phyloP scores from a whole-genome alignment of 257 asterid genomes.

The Catharanthus roseus region DNA sequence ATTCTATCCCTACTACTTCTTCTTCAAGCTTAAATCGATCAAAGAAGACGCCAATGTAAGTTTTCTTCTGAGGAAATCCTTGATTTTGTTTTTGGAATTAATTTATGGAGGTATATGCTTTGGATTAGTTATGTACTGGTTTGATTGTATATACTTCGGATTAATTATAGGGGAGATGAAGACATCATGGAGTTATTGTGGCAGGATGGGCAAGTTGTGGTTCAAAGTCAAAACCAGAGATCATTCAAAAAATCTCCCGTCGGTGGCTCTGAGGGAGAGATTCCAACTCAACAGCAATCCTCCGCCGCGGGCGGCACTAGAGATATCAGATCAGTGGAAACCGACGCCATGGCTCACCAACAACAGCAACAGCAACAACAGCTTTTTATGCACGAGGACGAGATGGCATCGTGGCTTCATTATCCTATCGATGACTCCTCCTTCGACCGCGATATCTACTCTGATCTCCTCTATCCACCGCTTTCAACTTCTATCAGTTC shows the following conservation, averaged over 20 bases:
- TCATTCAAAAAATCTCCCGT: constrained; percentile 27
- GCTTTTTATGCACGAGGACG: constrained; percentile 80
- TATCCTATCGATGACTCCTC: constrained; percentile 66
- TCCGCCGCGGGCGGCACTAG: constrained; percentile 17
- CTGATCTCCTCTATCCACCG: constrained; percentile 55
- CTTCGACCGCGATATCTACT: constrained; percentile 60
- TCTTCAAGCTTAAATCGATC: constrained; percentile 27
- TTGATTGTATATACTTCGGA: not conserved
- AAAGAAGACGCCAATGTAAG: constrained; percentile 45
- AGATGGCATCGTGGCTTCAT: constrained; percentile 88
- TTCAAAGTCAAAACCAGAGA: constrained; percentile 63
- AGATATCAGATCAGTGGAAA: constrained; percentile 40
- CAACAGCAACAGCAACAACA: constrained; percentile 28
- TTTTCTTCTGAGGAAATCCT: not conserved
- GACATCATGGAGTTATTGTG: constrained; percentile 65
- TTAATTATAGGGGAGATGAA: constrained; percentile 29
- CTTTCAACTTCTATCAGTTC: constrained; percentile 26
- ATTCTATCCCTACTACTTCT: constrained; percentile 31
- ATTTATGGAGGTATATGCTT: not conserved
- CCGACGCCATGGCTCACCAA: constrained; percentile 13
- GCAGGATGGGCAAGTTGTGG: constrained; percentile 63
- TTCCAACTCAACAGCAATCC: constrained; percentile 26
- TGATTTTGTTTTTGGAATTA: constrained; percentile 3
- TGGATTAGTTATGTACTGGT: not conserved
- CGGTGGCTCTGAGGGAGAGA: constrained; percentile 19